Evolutionary conservation across 2,329 filamentous ascomycete genomes (phyloP).

Genomic region (Teratosphaeriaceae sp.): DNA sequence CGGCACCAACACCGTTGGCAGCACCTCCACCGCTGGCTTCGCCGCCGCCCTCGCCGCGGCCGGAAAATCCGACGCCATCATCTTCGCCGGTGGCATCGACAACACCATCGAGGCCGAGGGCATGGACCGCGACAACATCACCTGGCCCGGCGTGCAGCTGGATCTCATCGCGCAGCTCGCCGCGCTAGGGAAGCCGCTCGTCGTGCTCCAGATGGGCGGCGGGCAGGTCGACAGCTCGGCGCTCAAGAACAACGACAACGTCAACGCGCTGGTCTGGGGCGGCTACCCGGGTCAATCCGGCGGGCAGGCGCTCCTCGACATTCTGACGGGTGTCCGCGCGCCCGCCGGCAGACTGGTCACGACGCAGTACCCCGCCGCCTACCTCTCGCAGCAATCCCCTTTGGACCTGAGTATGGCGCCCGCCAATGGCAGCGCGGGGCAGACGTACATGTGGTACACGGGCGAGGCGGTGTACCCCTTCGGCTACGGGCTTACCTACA

Average conservation of each 20-base stretch:
- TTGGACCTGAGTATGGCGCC: slow-evolving; percentile 32
- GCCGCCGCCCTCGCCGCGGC: slow-evolving; percentile 14
- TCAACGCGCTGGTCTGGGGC: slow-evolving; percentile 37
- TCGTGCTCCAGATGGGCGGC: slow-evolving; percentile 33
- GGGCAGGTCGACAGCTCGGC: slow-evolving; percentile 36
- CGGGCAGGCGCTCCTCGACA: slow-evolving; percentile 36
- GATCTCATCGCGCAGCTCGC: slow-evolving; percentile 35
- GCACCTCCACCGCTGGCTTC: slow-evolving; percentile 13
- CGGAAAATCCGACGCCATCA: slow-evolving; percentile 14
- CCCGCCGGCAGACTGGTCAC: slow-evolving; percentile 36
- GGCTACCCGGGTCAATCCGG: slow-evolving; percentile 41
- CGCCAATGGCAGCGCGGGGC: slow-evolving; percentile 29
- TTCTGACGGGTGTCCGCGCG: slow-evolving; percentile 34
- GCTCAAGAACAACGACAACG: slow-evolving; percentile 33
- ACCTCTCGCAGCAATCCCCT: slow-evolving; percentile 24
- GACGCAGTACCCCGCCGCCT: slow-evolving; percentile 32
- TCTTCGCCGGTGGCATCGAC: slow-evolving; percentile 27
- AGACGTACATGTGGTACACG: slow-evolving; percentile 42
- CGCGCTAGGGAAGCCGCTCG: slow-evolving; percentile 32
- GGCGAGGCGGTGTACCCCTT: slow-evolving; percentile 36
- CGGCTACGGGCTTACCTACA: slow-evolving; percentile 40
- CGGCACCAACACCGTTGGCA: slow-evolving; percentile 14
- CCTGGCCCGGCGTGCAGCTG: slow-evolving; percentile 38
- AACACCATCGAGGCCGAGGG: slow-evolving; percentile 37
- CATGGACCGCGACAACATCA: slow-evolving; percentile 34